Evolutionary conservation across 441 rosid genomes (phyloP), one percentile per base, ranked within the genome.

Genomic region (Gossypium lobatum): DNA sequence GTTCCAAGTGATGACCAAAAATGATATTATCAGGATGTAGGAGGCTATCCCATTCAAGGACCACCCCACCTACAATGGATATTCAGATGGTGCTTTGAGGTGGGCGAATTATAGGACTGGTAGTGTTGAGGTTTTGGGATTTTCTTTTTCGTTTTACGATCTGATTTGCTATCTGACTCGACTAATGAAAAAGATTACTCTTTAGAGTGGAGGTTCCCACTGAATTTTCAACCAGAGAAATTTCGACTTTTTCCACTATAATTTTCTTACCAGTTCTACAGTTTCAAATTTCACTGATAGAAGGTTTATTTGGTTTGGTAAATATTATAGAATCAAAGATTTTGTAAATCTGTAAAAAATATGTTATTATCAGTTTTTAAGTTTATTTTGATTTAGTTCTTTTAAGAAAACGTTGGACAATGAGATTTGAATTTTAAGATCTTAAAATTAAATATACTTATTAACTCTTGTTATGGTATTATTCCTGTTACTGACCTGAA

Each of bases 101-200:
- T 52, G 63, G 75, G 20, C 11, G 48, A 65, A 4, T 25, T 66
- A 21, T 21, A 46, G 73, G 70, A 70, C n/a, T 59, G 46, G 34
- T 10, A 64, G 75, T 39, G 16, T 21, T 20, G 70, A 73, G 75
- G 75, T 72, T 72, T 72, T 39, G 71, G 61, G 63, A 53, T 52
- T 73, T 71, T 78, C 34, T 48, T 73, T 37, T 52, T 58, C 63
- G 59, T 17, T 46, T 66, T 25, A 66, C 58, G n/a, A 66, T 46
- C 48, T 73, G 64, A 72, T 75, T 64, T 77, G 78, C 52, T 64
- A 4, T 31, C 42, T 65, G 64, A 46, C 18, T 42, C 57, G 13
- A 46, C 71, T 70, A 31, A 75, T 6, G 37, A 66, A 78, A 64
- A 77, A 58, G 71, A 63, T 48, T 72, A 70, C 74, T 57, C 58